Evolutionary conservation across 2,329 filamentous ascomycete species (phyloP).

Genomic region (Torrubiellomyces zombiae): DNA sequence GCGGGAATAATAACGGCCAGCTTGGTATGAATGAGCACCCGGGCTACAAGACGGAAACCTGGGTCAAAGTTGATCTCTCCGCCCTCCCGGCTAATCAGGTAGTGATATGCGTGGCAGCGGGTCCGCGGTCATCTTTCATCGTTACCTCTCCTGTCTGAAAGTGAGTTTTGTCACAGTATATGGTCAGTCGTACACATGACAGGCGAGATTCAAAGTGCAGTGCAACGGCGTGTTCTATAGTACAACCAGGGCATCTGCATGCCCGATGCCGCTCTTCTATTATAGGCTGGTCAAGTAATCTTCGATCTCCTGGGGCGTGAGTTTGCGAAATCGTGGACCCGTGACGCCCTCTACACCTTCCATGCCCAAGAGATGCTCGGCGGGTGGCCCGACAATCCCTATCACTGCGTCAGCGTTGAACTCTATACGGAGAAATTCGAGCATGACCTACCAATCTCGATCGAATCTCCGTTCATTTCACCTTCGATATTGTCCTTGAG

Average conservation of each 20-base stretch:
- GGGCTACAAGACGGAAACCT: constrained; percentile 11
- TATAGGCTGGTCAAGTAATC: constrained; percentile 98
- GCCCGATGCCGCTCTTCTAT: constrained; percentile 12
- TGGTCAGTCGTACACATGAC: too few species aligned
- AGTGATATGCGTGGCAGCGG: constrained; percentile 28
- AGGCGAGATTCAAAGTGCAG: too few species aligned
- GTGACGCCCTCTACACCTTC: constrained; percentile 75
- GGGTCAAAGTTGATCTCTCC: constrained; percentile 21
- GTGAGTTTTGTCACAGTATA: too few species aligned
- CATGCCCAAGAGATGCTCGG: constrained; percentile 79
- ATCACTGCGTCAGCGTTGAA: constrained; percentile 12
- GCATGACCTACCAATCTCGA: constrained; percentile 68
- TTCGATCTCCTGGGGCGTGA: constrained; percentile 96
- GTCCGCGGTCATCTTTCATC: constrained; percentile 32
- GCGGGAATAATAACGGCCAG: constrained; percentile 41
- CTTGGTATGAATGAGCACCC: constrained; percentile 25
- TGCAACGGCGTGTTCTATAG: too few species aligned
- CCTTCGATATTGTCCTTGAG: constrained; percentile 99
- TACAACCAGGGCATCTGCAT: constrained; percentile 3
- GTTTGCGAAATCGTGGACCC: constrained; percentile 80
- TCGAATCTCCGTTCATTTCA: constrained; percentile 97
- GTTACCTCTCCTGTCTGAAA: too few species aligned
- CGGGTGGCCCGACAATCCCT: constrained; percentile 92
- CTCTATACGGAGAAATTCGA: too few species aligned
- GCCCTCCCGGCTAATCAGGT: constrained; percentile 9